Evolutionary conservation across 2,329 filamentous ascomycete species (phyloP).

Genomic region (Apiospora rasikravindrae): DNA sequence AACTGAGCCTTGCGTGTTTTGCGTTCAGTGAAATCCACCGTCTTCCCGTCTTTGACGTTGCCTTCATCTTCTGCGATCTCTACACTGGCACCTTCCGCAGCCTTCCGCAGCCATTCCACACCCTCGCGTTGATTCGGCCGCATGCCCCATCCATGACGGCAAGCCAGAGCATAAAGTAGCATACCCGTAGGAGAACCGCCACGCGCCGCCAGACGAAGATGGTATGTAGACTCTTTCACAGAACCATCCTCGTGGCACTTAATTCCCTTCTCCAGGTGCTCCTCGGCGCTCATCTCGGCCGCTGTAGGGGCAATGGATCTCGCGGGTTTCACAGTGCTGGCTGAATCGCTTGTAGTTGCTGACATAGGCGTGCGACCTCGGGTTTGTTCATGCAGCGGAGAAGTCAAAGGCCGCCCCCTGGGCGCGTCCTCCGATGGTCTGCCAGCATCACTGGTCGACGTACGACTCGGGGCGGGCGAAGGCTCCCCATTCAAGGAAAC

Average conservation of each 20-base stretch:
- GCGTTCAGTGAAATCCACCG: constrained; percentile 69
- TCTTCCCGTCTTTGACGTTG: constrained; percentile 64
- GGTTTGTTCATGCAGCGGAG: constrained; percentile 44
- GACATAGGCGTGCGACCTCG: constrained; percentile 54
- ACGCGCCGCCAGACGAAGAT: constrained; percentile 86
- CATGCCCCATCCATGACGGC: constrained; percentile 98
- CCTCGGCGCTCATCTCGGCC: constrained; percentile 78
- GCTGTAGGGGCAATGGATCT: constrained; percentile 58
- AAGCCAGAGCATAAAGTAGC: constrained; percentile 93
- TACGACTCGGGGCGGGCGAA: constrained; percentile 51
- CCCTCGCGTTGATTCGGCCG: constrained; percentile 88
- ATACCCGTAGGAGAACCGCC: constrained; percentile 90
- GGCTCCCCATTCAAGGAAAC: constrained; percentile 47
- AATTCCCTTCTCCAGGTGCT: constrained; percentile 90
- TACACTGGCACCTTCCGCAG: constrained; percentile 80
- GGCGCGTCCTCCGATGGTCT: constrained; percentile 55
- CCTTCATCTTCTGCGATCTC: constrained; percentile 86
- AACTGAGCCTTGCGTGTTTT: constrained; percentile 92
- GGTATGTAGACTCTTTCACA: constrained; percentile 93
- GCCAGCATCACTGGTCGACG: constrained; percentile 47
- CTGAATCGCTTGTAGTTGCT: constrained; percentile 57
- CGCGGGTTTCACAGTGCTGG: constrained; percentile 57
- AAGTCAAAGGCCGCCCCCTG: constrained; percentile 50
- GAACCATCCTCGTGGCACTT: constrained; percentile 87
- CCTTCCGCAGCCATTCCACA: constrained; percentile 89